Percentiles rank a stretch among this genome's conserved stretches.
Conservation (phyloP, 2,329 filamentous ascomycete genomes). For the Claviceps fusiformis region DNA sequence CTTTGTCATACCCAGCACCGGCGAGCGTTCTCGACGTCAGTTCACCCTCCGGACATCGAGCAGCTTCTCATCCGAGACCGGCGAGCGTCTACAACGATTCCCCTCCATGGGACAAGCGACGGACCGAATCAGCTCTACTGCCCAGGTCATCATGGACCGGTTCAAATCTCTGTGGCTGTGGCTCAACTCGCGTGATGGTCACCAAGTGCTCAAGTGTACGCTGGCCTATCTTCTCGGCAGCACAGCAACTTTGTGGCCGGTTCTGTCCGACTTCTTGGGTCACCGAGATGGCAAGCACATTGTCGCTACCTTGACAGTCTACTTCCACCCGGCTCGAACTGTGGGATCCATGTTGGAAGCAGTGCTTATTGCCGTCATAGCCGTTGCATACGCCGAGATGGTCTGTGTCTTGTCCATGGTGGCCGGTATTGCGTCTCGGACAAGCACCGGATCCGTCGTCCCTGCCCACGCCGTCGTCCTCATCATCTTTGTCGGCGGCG, state of each 20-base stretch:
- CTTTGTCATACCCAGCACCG: conserved; percentile 74
- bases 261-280: conserved; percentile 60
- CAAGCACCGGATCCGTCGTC: conserved; percentile 48
- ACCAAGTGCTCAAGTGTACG: conserved; percentile 79
- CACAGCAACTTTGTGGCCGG: conserved; percentile 68
- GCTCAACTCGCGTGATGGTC: conserved; percentile 57
- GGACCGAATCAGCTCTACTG: conserved; percentile 7
- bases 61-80: conserved; percentile 15
- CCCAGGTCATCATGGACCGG: conserved; percentile 15
- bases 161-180: conserved; percentile 39
- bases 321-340: conserved; percentile 82
- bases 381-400: conserved; percentile 57
- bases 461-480: conserved; percentile 70
- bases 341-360: conserved; percentile 85
- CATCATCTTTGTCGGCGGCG: conserved; percentile 71
- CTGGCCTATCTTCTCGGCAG: conserved; percentile 79
- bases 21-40: conserved; percentile 66
- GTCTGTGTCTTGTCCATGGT: conserved; percentile 77
- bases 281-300: conserved; percentile 85
- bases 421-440: conserved; percentile 67
- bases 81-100: conserved; percentile 7
- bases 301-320: conserved; percentile 85
- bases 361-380: conserved; percentile 59
- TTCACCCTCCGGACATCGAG: conserved; percentile 57
- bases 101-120: conserved; percentile 9